These are phyloP conservation scores for Clavaria fumosa DNA, from an alignment of 768 basidiomycete species.

Conservation along the genomic window DNA sequence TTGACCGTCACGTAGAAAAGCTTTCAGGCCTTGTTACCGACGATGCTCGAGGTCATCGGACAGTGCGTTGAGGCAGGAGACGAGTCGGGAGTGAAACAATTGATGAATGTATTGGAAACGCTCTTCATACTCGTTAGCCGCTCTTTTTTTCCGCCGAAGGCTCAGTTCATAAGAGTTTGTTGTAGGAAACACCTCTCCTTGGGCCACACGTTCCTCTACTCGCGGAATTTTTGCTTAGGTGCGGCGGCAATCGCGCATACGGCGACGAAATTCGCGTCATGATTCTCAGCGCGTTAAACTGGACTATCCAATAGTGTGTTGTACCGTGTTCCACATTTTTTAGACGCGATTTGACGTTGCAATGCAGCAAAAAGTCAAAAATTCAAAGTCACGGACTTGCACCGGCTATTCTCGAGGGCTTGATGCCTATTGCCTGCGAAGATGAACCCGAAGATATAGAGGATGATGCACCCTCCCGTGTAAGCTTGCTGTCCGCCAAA, in stretches of 20 bases:
- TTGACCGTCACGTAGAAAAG: slow-evolving; percentile 41
- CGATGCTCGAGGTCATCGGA: slow-evolving; percentile 79
- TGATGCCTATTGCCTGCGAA: slow-evolving; percentile 91
- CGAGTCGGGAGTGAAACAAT: slow-evolving; percentile 68
- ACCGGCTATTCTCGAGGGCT: slow-evolving; percentile 69
- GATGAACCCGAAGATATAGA: slow-evolving; percentile 87
- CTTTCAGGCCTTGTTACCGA: slow-evolving; percentile 76
- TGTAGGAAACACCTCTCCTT: slow-evolving; percentile 88
- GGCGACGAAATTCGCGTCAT: slow-evolving; percentile 76
- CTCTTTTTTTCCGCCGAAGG: neutral
- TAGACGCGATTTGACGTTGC: slow-evolving; percentile 3
- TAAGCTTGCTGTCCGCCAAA: slow-evolving; percentile 22
- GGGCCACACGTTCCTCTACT: slow-evolving; percentile 79
- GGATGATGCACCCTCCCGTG: slow-evolving; percentile 84
- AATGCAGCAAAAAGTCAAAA: slow-evolving; percentile 82
- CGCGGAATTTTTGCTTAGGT: slow-evolving; percentile 73
- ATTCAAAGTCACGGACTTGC: slow-evolving; percentile 79
- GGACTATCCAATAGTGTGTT: slow-evolving; percentile 90
- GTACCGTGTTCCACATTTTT: neutral
- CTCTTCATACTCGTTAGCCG: slow-evolving; percentile 71
- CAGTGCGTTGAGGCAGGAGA: slow-evolving; percentile 68
- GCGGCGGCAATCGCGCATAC: slow-evolving; percentile 63
- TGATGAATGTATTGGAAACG: slow-evolving; percentile 94
- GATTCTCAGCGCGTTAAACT: slow-evolving; percentile 84
- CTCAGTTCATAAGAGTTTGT: slow-evolving; percentile 8